phyloP scores from a whole-genome alignment of 257 asterid species.

The Ballota nigra region DNA sequence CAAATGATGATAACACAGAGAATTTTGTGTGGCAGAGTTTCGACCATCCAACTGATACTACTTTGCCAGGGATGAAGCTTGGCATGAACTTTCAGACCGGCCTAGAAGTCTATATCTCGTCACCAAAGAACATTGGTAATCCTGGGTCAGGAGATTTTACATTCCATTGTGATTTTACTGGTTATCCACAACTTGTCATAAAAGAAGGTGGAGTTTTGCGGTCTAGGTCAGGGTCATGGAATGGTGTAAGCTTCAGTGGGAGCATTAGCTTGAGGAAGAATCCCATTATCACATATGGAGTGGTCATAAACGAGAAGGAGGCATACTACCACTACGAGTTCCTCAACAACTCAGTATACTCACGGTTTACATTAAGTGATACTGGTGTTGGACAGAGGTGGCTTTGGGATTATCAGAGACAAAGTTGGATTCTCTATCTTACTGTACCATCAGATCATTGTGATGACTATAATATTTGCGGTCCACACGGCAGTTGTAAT shows the following conservation, averaged over 20 bases:
- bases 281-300: background rate
- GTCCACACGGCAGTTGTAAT: conserved; percentile 14
- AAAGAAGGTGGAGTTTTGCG: background rate
- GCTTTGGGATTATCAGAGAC: no score
- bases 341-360: no score
- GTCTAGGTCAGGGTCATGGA: background rate
- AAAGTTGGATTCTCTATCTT: conserved; percentile 24
- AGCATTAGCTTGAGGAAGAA: conserved; percentile 13
- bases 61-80: background rate
- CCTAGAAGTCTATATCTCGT: background rate
- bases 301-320: background rate
- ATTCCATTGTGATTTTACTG: background rate
- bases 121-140: background rate
- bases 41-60: background rate
- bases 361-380: no score
- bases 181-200: background rate
- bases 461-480: conserved; percentile 27
- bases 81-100: background rate
- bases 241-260: background rate
- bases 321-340: no score
- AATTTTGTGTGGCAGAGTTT: background rate
- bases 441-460: conserved; percentile 30
- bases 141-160: background rate
- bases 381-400: no score
- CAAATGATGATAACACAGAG: background rate